phyloP scores from a whole-genome alignment of 371 early-diverging fungal genomes.

The Mortierella sp. region DNA sequence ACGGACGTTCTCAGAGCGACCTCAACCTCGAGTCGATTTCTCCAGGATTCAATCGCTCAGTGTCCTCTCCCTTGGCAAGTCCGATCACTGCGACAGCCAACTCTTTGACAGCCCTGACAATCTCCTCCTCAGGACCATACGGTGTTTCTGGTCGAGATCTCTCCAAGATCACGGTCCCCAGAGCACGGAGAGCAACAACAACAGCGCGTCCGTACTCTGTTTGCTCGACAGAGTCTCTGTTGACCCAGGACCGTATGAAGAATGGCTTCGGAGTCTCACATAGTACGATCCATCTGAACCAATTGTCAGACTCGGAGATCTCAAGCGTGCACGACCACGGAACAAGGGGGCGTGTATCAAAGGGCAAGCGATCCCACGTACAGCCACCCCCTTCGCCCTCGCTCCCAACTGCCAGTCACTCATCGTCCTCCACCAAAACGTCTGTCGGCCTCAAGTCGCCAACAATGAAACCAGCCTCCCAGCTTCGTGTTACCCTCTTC shows the following conservation, averaged over 20 bases:
- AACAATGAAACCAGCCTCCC: constrained; percentile 30
- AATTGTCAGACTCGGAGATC: constrained; percentile 35
- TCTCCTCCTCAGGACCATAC: constrained; percentile 21
- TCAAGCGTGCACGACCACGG: constrained; percentile 21
- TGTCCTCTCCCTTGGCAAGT: constrained; percentile 43
- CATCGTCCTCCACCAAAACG: constrained; percentile 4
- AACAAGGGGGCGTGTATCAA: constrained; percentile 10
- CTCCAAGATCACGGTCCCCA: constrained; percentile 36
- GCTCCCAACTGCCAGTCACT: neutral
- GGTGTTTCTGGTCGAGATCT: constrained; percentile 32
- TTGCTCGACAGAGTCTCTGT: constrained; percentile 20
- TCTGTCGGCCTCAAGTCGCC: constrained; percentile 18
- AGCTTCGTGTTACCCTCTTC: constrained; percentile 44
- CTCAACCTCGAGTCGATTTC: constrained; percentile 9
- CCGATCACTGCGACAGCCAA: constrained; percentile 49
- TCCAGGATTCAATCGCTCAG: constrained; percentile 8
- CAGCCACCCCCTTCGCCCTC: neutral
- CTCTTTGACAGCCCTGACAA: constrained; percentile 44
- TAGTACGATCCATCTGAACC: constrained; percentile 17
- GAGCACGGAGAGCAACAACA: constrained; percentile 30
- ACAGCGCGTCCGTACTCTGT: constrained; percentile 25
- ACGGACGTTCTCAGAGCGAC: constrained; percentile 13
- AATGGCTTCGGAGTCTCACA: neutral
- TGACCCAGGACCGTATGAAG: constrained; percentile 20
- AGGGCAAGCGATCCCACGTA: neutral